A percentile compares a stretch with the other conserved stretches of the same genome.
phyloP scores from a whole-genome alignment of 2,329 filamentous ascomycete genomes.

The Colletotrichum sp. region DNA sequence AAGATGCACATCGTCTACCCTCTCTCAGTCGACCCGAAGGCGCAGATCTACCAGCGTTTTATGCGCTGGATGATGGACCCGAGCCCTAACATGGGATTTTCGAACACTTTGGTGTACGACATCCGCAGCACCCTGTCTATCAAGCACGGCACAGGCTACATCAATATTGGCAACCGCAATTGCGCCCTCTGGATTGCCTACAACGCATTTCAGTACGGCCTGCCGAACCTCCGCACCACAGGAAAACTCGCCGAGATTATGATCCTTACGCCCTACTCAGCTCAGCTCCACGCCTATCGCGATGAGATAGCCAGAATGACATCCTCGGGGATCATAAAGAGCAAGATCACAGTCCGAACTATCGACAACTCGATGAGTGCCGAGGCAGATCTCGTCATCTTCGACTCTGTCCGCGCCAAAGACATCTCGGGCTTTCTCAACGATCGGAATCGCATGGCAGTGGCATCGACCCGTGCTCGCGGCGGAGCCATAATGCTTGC shows the following conservation, averaged over 20 bases:
- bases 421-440: neutral
- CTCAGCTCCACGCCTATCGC: neutral
- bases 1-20: neutral
- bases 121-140: neutral
- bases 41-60: neutral
- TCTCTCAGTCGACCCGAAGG: neutral
- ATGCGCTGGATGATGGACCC: neutral
- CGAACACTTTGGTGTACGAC: neutral
- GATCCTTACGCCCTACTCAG: neutral
- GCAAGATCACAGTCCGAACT: neutral
- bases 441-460: neutral
- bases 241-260: neutral
- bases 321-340: neutral
- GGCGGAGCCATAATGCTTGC: neutral
- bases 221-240: neutral
- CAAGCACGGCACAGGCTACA: neutral
- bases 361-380: constrained; percentile 5
- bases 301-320: neutral
- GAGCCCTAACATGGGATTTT: neutral
- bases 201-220: neutral
- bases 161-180: neutral
- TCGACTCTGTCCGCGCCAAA: neutral
- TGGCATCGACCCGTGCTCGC: constrained; percentile 3
- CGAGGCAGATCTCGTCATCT: constrained; percentile 8
- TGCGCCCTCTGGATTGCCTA: neutral